Evolutionary conservation across 2,329 filamentous ascomycete species (phyloP), one percentile per base, ranked within the genome.

Genomic region (Pseudogymnoascus destructans): DNA sequence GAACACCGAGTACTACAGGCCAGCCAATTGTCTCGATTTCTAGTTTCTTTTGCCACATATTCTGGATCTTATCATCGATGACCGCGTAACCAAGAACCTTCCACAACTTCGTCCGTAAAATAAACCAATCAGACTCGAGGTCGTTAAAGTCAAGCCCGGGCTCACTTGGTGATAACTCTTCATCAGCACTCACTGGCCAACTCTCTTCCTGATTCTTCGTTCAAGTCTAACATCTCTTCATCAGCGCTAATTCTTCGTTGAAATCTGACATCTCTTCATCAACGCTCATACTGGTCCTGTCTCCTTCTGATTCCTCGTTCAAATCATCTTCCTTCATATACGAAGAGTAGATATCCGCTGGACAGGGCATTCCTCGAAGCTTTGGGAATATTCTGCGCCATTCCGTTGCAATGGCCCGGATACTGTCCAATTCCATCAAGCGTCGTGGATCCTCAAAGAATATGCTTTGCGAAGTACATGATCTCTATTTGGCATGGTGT

Each of bases 311-410:
- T 33, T 33, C 11, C 1, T 13, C 11, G 11, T 33, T 33, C 15
- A 57, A 57, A 25, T 59, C 46, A 54, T 57, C 46, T 56, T 58
- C 46, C 40, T 30, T 2, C 57, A 55, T 57, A 57, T 58, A 58
- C 57, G 10, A 23, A 58, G 57, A 57, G 15, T 17, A 58, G 57
- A 58, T n/a, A 58, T 57, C 57, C 42, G 46, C 46, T 30, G 40
- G 57, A 57, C 57, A 58, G 55, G 57, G 52, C 46, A 57, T 57
- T 23, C 42, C 57, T 55, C 23, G 52, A 58, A 58, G 57, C 42
- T 58, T 58, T 58, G 57, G 57, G 25, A 58, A 58, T 55, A 57
- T 19, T 11, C 27, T 32, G 30, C 56, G 36, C 56, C 56, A 57
- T 27, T 57, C 56, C 56, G 56, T 25, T 46, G 33, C 56, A 46